Conservation (phyloP, 1,139 yeast genomes). For the Scheffersomyces segobiensis region DNA sequence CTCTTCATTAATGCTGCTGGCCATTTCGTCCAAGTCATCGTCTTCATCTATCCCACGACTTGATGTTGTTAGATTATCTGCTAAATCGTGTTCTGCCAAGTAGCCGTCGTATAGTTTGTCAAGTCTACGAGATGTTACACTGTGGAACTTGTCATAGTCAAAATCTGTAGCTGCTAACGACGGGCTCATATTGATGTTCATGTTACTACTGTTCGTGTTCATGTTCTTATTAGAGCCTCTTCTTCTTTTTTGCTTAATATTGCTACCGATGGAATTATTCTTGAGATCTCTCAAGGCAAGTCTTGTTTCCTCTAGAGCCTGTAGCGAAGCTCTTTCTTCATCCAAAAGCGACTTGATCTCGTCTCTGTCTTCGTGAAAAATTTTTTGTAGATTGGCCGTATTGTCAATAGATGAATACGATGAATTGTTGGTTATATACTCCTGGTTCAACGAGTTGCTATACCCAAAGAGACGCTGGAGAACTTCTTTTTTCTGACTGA, state of each 20-base stretch:
- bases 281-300: conserved; percentile 3
- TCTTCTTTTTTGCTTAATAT: conserved; percentile 8
- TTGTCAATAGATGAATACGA: conserved; percentile 41
- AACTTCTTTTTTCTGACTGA: conserved; percentile 43
- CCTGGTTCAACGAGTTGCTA: conserved; percentile 39
- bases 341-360: conserved; percentile 36
- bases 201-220: neutral
- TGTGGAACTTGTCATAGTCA: conserved; percentile 31
- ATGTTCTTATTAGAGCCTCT: neutral
- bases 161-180: conserved; percentile 13
- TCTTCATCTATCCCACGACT: conserved; percentile 9
- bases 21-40: conserved; percentile 13
- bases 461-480: conserved; percentile 42
- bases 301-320: conserved; percentile 26
- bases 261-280: conserved; percentile 6
- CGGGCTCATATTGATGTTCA: neutral
- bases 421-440: conserved; percentile 44
- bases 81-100: conserved; percentile 11
- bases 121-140: conserved; percentile 23
- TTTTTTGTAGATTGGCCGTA: conserved; percentile 37
- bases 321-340: conserved; percentile 35
- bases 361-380: conserved; percentile 45
- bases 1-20: conserved; percentile 18
- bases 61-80: neutral
- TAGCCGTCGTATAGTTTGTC: conserved; percentile 23